phyloP scores from a whole-genome alignment of 306 rosid species.

The Vicia villosa region DNA sequence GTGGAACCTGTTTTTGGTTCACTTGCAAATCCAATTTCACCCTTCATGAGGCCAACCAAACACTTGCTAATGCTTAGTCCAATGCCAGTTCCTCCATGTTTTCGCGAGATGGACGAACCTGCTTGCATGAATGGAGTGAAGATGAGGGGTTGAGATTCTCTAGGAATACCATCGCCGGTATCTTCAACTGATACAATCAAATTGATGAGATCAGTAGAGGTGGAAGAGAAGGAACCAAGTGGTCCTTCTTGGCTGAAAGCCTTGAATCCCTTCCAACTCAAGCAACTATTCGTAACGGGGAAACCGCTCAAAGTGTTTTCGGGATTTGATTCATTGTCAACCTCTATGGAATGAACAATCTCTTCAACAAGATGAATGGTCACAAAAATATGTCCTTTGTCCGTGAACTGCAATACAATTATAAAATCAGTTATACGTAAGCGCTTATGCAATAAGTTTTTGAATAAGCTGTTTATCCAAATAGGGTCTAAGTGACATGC shows the following conservation, averaged over 20 bases:
- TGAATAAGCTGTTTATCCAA: background rate
- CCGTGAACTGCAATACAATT: constrained; percentile 70
- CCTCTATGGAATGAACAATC: constrained; percentile 66
- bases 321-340: constrained; percentile 57
- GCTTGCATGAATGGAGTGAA: constrained; percentile 99
- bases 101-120: constrained; percentile 83
- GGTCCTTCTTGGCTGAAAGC: constrained; percentile 61
- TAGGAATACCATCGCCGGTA: constrained; percentile 95
- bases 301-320: constrained; percentile 81
- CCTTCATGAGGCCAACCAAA: constrained; percentile 93
- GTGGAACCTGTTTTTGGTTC: constrained; percentile 85
- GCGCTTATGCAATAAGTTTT: background rate
- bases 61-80: constrained; percentile 98
- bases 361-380: constrained; percentile 88
- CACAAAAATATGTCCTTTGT: constrained; percentile 92
- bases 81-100: constrained; percentile 95
- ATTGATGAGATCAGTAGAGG: constrained; percentile 60
- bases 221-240: constrained; percentile 52
- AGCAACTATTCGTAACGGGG: constrained; percentile 62
- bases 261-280: constrained; percentile 77
- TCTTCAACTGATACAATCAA: constrained; percentile 94
- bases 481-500: background rate
- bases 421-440: too few relatives aligned
- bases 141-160: constrained; percentile 66
- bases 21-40: constrained; percentile 91